Evolutionary conservation across 257 asterid species (phyloP).

Genomic region (Perilla frutescens): DNA sequence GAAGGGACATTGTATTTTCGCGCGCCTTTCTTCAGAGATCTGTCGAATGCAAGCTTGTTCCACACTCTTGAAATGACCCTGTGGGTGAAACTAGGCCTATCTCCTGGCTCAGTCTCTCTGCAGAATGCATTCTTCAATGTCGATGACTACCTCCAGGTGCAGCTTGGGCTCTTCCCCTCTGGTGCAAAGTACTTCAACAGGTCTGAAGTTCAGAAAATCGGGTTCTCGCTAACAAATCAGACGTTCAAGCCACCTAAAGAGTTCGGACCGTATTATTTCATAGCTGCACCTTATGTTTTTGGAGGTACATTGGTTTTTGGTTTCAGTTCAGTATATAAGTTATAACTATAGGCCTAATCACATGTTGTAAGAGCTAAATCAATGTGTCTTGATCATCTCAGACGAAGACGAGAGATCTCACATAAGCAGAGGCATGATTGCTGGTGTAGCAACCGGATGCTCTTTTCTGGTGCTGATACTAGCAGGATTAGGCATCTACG

Average conservation of each 20-base stretch:
- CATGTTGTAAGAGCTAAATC: background rate
- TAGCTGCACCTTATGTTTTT: constrained; percentile 72
- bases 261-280: constrained; percentile 92
- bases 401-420: constrained; percentile 52
- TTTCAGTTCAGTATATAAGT: background rate
- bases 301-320: constrained; percentile 49
- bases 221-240: constrained; percentile 82
- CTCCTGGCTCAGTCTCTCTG: constrained; percentile 82
- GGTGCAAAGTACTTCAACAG: constrained; percentile 65
- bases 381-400: constrained; percentile 34
- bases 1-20: constrained; percentile 89
- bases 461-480: constrained; percentile 65
- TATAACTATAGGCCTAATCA: constrained; percentile 1
- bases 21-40: constrained; percentile 86
- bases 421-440: constrained; percentile 56
- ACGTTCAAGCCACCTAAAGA: constrained; percentile 89
- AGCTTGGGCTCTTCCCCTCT: constrained; percentile 77
- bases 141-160: constrained; percentile 91
- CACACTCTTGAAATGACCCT: constrained; percentile 90
- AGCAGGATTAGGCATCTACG: constrained; percentile 67
- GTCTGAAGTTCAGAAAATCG: constrained; percentile 77
- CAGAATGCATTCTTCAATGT: constrained; percentile 84
- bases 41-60: constrained; percentile 73
- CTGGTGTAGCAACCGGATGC: constrained; percentile 77
- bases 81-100: constrained; percentile 76